Percentiles rank a stretch among this genome's conserved stretches.
These are phyloP conservation scores for Ceratobasidium sp. DNA, from an alignment of 1,284 basidiomycete species.

Conservation along the genomic window DNA sequence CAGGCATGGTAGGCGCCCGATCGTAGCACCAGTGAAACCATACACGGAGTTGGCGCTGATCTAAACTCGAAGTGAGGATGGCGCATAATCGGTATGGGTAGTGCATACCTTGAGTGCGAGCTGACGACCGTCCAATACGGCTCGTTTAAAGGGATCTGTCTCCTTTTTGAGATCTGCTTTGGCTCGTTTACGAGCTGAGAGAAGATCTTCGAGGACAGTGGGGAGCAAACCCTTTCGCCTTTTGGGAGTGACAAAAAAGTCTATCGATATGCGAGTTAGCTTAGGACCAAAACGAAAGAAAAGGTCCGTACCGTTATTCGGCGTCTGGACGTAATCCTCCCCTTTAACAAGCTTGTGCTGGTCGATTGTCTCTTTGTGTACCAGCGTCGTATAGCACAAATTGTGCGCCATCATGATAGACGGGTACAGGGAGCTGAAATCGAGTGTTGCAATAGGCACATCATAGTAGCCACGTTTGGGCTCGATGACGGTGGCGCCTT, in stretches of 20 bases:
- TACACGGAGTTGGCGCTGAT: constrained; percentile 98
- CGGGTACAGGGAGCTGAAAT: constrained; percentile 96
- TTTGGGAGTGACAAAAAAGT: constrained; percentile 78
- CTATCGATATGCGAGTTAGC: constrained; percentile 54
- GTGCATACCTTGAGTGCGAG: constrained; percentile 82
- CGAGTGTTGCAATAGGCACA: constrained; percentile 91
- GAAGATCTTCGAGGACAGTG: constrained; percentile 89
- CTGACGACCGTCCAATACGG: constrained; percentile 93
- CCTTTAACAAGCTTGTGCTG: constrained; percentile 78
- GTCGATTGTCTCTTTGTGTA: constrained; percentile 79
- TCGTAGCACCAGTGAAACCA: constrained; percentile 93
- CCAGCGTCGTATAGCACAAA: constrained; percentile 90
- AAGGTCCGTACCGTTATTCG: constrained; percentile 78
- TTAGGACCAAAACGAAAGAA: constrained; percentile 8
- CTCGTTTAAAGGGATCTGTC: constrained; percentile 92
- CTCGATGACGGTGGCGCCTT: constrained; percentile 96
- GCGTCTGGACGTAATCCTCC: constrained; percentile 88
- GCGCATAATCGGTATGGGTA: not conserved
- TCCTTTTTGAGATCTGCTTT: constrained; percentile 94
- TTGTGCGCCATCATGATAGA: constrained; percentile 99
- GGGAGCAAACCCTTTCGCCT: constrained; percentile 87
- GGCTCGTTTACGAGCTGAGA: constrained; percentile 88
- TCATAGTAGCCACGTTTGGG: constrained; percentile 94
- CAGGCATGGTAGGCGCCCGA: constrained; percentile 92
- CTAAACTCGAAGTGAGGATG: constrained; percentile 54